Conservation (phyloP, 495 filamentous ascomycete species). For the Penicillium parvum region DNA sequence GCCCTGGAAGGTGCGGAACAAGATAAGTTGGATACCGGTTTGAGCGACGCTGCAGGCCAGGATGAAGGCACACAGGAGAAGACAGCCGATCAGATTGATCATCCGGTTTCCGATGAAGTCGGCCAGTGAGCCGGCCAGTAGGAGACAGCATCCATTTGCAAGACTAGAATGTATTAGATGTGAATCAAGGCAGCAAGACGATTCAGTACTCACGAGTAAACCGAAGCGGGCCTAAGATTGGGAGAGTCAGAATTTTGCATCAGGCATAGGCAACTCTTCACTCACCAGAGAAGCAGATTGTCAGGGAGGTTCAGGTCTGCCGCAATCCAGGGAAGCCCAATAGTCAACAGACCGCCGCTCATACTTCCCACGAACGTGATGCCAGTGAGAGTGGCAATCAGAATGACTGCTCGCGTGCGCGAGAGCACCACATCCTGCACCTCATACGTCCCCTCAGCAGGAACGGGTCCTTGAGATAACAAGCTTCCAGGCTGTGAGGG, state of each 20-base stretch:
- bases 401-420: constrained; percentile 11
- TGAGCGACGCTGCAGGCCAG: constrained; percentile 43
- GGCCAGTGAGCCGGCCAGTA: constrained; percentile 48
- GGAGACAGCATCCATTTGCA: constrained; percentile 44
- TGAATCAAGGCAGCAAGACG: background rate
- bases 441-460: background rate
- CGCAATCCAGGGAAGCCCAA: constrained; percentile 18
- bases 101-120: constrained; percentile 45
- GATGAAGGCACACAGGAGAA: constrained; percentile 40
- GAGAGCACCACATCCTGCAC: constrained; percentile 2
- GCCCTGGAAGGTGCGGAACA: constrained; percentile 49
- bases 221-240: constrained; percentile 16
- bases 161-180: constrained; percentile 20
- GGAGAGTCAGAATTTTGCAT: background rate
- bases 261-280: background rate
- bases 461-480: background rate
- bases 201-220: constrained; percentile 17
- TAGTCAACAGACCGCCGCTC: constrained; percentile 18
- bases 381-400: constrained; percentile 16
- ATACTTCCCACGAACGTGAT: constrained; percentile 22
- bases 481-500: background rate
- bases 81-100: constrained; percentile 43
- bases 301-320: constrained; percentile 17
- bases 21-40: constrained; percentile 45
- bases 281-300: constrained; percentile 21